These are phyloP conservation scores for Podospora australis DNA, from an alignment of 495 filamentous ascomycete species.

Conservation along the genomic window DNA sequence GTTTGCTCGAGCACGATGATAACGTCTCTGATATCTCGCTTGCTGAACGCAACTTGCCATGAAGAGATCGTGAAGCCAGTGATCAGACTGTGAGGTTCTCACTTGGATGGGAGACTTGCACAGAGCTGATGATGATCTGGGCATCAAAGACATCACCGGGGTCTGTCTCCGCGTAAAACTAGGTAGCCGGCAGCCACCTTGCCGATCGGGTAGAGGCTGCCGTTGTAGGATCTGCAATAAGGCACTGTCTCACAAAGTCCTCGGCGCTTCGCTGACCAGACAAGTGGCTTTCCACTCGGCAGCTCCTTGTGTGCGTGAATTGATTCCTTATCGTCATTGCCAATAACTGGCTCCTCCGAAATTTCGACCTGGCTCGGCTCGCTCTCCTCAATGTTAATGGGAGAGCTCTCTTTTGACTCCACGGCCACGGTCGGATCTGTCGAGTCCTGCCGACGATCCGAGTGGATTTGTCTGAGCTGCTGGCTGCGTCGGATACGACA, in stretches of 20 bases:
- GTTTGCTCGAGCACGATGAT: too few species aligned
- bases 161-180: constrained; percentile 51
- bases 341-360: too few species aligned
- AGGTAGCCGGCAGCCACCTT: constrained; percentile 52
- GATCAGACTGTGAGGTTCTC: not conserved
- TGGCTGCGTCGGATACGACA: not conserved
- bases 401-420: too few species aligned
- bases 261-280: constrained; percentile 55
- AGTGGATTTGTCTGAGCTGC: too few species aligned
- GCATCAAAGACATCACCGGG: constrained; percentile 53
- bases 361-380: not conserved
- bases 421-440: too few species aligned
- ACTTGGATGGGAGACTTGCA: constrained; percentile 42
- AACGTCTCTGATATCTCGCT: too few species aligned
- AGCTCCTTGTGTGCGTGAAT: not conserved
- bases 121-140: constrained; percentile 59
- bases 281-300: not conserved
- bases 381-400: not conserved
- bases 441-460: too few species aligned
- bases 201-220: constrained; percentile 47
- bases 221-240: constrained; percentile 60
- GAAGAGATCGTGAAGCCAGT: too few species aligned
- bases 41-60: too few species aligned
- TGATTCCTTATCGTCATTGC: not conserved
- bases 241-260: constrained; percentile 60